A percentile compares a stretch with the other conserved stretches of the same genome.
Conservation (phyloP, 129 eudicot genomes). For the Pseudognaphalium luteoalbum region DNA sequence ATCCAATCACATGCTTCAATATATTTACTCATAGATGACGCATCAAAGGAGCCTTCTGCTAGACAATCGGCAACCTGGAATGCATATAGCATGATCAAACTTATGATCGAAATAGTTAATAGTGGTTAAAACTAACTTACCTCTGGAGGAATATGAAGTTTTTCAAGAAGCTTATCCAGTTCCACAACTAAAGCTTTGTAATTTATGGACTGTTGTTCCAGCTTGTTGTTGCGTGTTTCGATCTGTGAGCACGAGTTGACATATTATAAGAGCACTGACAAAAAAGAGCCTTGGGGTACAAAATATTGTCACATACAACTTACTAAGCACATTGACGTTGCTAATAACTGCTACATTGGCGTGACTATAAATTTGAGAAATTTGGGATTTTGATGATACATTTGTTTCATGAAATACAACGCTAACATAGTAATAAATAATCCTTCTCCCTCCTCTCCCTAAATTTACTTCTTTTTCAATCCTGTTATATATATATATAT, state of each 20-base stretch:
- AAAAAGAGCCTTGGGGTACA: background rate
- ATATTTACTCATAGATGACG: slow-evolving; percentile 62
- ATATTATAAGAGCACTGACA: slow-evolving; percentile 10
- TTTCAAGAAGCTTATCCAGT: slow-evolving; percentile 83
- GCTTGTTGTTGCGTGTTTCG: slow-evolving; percentile 86
- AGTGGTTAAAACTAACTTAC: slow-evolving; percentile 31
- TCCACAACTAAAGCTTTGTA: slow-evolving; percentile 72
- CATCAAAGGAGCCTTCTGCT: slow-evolving; percentile 77
- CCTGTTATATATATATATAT: too few relatives aligned
- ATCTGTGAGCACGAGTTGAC: slow-evolving; percentile 48
- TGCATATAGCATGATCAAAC: slow-evolving; percentile 18
- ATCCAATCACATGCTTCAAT: slow-evolving; percentile 88
- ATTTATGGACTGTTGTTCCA: slow-evolving; percentile 85
- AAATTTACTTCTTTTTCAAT: too few relatives aligned
- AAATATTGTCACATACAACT: background rate
- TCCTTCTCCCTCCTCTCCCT: too few relatives aligned
- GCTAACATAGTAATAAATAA: too few relatives aligned
- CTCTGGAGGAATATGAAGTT: slow-evolving; percentile 74
- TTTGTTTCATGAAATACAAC: background rate
- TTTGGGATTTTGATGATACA: background rate
- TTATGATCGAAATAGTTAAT: background rate
- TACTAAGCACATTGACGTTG: too few relatives aligned
- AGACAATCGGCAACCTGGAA: slow-evolving; percentile 68
- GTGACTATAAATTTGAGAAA: background rate
- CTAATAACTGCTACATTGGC: background rate